Base-by-base conservation (phyloP, 495 filamentous ascomycete species). In the Bathelium albidoporum region DNA sequence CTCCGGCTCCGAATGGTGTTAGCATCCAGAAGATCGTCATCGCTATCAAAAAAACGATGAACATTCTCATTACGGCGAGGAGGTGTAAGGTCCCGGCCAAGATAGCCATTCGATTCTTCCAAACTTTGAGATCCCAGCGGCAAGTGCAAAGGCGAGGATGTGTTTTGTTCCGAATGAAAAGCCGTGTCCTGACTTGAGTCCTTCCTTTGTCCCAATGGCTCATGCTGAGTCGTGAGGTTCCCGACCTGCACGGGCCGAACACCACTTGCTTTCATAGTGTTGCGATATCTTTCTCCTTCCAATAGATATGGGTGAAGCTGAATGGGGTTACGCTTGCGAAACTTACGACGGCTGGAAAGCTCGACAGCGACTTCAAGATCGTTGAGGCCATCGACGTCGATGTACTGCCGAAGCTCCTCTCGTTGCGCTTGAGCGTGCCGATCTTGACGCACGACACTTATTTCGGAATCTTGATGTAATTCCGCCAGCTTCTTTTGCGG, bases 221-320 rank as follows among this genome's bases (percentile, higher is more conserved):
- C 49, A 7, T 2, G 60, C 39, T 58, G 20, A 5, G 12, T 16
- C 18, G 14, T 24, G 22, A 2, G 44, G 3, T 44, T 58, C 26
- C 24, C 58, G 16, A 58, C 59, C 60, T 34, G 59, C 53, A 75
- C 60, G 12, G 74, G 73, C 32, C 63, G 67, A 22, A 75, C 41
- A 12, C 74, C 74, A 28, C 73, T 65, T 12, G 65, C 62, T 64
- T 63, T 62, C 39, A 64, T 69, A 43, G 70, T 69, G 44, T 65
- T 62, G 24, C 71, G 69, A 66, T 74, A 73, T 55, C 65, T 53
- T 31, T 70, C 70, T 24, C 61, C 63, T 28, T 77, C 75, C 20
- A 73, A 66, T 1, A 69, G 59, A 58, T 75, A 77, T 29, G 75
- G 75, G 64, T 77, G 71, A 22, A 77, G 65, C 58, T 77, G 75